Evolutionary conservation across 1,139 yeast species (phyloP).

Genomic region (Blastobotrys serpentis): DNA sequence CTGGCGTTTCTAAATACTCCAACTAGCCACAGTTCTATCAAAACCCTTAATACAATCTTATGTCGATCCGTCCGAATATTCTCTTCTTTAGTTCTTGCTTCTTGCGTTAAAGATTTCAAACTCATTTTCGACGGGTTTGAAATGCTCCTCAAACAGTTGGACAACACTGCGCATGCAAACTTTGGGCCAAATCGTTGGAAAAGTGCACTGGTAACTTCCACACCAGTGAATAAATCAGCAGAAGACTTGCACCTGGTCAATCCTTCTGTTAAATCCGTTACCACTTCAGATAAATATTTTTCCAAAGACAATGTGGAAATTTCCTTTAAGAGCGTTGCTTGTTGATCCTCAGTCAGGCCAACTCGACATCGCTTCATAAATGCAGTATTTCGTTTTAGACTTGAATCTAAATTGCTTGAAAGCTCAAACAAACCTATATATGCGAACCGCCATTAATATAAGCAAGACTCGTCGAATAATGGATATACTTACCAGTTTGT

Average conservation of each 20-base stretch:
- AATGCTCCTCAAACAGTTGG: constrained; percentile 49
- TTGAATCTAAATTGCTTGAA: constrained; percentile 58
- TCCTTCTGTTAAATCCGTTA: constrained; percentile 64
- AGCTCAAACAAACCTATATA: constrained; percentile 31
- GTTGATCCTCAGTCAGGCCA: constrained; percentile 52
- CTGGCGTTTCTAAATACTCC: constrained; percentile 42
- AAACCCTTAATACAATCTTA: constrained; percentile 51
- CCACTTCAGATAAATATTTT: constrained; percentile 73
- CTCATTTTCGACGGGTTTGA: constrained; percentile 41
- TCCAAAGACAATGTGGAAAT: constrained; percentile 62
- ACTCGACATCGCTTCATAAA: constrained; percentile 70
- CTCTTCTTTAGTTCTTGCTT: constrained; percentile 47
- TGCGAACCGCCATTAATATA: background rate
- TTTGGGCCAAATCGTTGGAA: constrained; percentile 67
- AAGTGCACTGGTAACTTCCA: constrained; percentile 66
- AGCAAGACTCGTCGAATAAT: background rate
- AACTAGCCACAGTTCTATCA: constrained; percentile 62
- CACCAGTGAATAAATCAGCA: constrained; percentile 63
- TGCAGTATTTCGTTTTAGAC: constrained; percentile 80
- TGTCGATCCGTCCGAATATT: constrained; percentile 46
- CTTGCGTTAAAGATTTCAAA: constrained; percentile 35
- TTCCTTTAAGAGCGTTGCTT: constrained; percentile 55
- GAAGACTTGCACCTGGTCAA: constrained; percentile 52
- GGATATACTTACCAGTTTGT: constrained; percentile 31
- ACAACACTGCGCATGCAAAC: constrained; percentile 56